phyloP scores from a whole-genome alignment of 768 basidiomycete species.

The Amanita molliuscula region DNA sequence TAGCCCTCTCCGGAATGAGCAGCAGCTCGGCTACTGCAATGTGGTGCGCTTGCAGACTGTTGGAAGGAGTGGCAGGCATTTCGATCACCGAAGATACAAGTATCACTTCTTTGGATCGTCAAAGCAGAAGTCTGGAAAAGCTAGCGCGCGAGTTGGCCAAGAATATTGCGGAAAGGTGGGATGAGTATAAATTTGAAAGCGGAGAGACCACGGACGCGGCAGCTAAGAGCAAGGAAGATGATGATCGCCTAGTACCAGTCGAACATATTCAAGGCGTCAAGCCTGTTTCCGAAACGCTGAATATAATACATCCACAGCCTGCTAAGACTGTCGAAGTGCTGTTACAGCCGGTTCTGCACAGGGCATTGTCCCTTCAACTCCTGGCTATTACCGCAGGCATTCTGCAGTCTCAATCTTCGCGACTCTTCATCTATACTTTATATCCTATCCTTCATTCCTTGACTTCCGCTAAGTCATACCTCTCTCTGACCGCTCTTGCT shows the following conservation, averaged over 20 bases:
- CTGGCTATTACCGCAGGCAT: slow-evolving; percentile 65
- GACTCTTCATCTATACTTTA: slow-evolving; percentile 65
- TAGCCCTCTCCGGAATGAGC: slow-evolving; percentile 35
- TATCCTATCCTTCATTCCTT: slow-evolving; percentile 86
- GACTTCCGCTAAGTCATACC: slow-evolving; percentile 56
- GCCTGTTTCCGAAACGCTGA: slow-evolving; percentile 48
- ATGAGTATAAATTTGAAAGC: slow-evolving; percentile 27
- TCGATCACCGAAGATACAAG: slow-evolving; percentile 25
- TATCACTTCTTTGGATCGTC: slow-evolving; percentile 17
- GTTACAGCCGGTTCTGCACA: slow-evolving; percentile 59
- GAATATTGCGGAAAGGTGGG: slow-evolving; percentile 65
- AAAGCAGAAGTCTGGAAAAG: slow-evolving; percentile 49
- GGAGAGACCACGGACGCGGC: slow-evolving; percentile 10
- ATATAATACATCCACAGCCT: slow-evolving; percentile 29
- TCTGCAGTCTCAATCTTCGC: slow-evolving; percentile 59
- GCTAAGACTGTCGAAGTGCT: slow-evolving; percentile 14
- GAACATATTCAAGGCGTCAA: slow-evolving; percentile 61
- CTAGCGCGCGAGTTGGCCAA: slow-evolving; percentile 53
- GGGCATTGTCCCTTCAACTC: slow-evolving; percentile 59
- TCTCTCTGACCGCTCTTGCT: slow-evolving; percentile 69
- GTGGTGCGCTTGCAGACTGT: slow-evolving; percentile 72
- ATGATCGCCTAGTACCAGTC: slow-evolving; percentile 27
- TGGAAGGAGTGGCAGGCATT: slow-evolving; percentile 60
- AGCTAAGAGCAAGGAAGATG: slow-evolving; percentile 9
- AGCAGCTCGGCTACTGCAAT: slow-evolving; percentile 55